phyloP scores from a whole-genome alignment of 2,329 filamentous ascomycete species.

The Trichoderma afroharzianum region DNA sequence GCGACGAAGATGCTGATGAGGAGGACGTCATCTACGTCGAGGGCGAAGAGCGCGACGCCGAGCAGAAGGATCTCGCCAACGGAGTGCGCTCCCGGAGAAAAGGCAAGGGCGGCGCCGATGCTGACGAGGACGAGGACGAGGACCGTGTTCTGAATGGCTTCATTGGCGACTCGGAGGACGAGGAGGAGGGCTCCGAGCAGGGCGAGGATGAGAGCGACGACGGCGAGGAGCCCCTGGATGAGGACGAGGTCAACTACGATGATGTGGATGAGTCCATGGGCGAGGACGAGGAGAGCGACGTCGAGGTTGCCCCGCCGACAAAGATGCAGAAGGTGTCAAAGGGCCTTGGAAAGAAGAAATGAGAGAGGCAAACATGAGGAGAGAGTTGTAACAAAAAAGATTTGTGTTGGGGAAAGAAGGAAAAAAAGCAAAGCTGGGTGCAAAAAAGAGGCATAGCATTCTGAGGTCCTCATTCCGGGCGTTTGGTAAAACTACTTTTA shows the following conservation, averaged over 20 bases:
- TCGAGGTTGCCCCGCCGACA: constrained; percentile 45
- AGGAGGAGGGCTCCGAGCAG: constrained; percentile 44
- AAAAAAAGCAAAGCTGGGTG: neutral
- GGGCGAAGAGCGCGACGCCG: constrained; percentile 61
- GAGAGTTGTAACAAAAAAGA: neutral
- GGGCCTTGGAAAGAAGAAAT: constrained; percentile 37
- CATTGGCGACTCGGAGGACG: constrained; percentile 58
- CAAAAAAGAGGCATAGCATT: constrained; percentile 7
- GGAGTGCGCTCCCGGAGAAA: constrained; percentile 35
- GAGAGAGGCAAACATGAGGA: constrained; percentile 14
- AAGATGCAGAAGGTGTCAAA: constrained; percentile 42
- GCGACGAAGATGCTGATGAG: constrained; percentile 52
- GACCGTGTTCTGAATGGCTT: constrained; percentile 53
- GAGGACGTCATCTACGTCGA: constrained; percentile 85
- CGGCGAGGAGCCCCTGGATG: constrained; percentile 49
- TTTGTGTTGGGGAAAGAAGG: neutral
- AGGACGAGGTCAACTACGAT: constrained; percentile 58
- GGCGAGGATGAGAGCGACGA: constrained; percentile 46
- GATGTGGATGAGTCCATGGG: constrained; percentile 53
- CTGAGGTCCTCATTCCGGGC: constrained; percentile 4
- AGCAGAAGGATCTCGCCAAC: constrained; percentile 33
- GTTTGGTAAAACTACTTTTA: constrained; percentile 15
- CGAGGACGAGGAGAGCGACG: constrained; percentile 54
- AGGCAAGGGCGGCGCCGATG: constrained; percentile 54
- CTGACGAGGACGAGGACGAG: constrained; percentile 55